Base-by-base conservation (phyloP, 805 yeast genomes). In the Metschnikowia drakensbergensis region DNA sequence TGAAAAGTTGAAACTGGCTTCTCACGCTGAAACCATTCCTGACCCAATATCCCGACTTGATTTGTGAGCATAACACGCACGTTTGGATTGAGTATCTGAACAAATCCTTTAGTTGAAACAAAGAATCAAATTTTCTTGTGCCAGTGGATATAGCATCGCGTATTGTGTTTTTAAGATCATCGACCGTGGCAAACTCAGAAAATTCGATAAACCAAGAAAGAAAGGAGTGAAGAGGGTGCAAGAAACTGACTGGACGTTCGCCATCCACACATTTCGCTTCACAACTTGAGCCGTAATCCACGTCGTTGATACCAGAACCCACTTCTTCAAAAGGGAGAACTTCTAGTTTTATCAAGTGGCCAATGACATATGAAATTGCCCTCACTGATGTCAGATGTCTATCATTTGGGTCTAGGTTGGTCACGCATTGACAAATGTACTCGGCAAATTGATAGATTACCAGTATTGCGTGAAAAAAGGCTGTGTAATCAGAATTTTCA, bases 31-130 rank as follows among this genome's bases (percentile, higher is more conserved):
- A 77, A 0, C 99, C 99, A 65, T 92, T 92, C 59, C 98, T 78
- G 0, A 92, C 97, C 98, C 98, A 92, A 48, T 86, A 78, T 0
- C 97, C 97, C 0, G 86, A 82, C 51, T 88, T 84, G 6, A 92
- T 86, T 59, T 94, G 97, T 0, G 96, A 81, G 54, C 88, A 66
- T 6, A 88, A 65, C 0, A 88, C 96, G 28, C 89, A 61, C 0
- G 91, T 84, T 49, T 95, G 74, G 22, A 94, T 64, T 0, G 97
- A 86, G 53, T 86, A 83, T 54, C 89, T 96, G 54, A 85, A 78
- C 5, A 85, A 59, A 8, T 57, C 47, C 38, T 63, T 59, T 5
- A 63, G 13, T 8, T 33, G n/a, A 5, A 42, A 33, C 6, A 3
- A 17, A 0, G 30, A 10, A 22, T 34, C 22, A 11, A 17, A 10